These are phyloP conservation scores for Fusarium palustre DNA, from an alignment of 2,329 filamentous ascomycete genomes.

Conservation along the genomic window DNA sequence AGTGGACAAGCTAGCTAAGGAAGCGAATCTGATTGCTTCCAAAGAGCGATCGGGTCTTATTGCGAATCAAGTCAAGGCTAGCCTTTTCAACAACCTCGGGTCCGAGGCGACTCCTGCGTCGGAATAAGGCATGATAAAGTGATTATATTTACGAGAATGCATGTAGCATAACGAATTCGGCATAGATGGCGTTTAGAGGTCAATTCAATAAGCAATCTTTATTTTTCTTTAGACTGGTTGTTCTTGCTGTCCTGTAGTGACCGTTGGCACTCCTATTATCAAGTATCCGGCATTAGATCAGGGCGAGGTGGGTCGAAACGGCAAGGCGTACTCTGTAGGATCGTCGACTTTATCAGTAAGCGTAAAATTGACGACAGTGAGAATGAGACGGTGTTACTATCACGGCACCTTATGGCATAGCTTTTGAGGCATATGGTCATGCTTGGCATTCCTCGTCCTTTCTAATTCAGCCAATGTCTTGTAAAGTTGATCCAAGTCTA, in stretches of 20 bases:
- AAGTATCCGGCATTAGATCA: neutral
- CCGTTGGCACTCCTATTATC: too few species aligned
- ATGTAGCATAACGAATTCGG: conserved; percentile 38
- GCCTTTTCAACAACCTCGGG: conserved; percentile 65
- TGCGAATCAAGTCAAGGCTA: conserved; percentile 71
- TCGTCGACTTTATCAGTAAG: neutral
- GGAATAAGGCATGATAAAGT: conserved; percentile 27
- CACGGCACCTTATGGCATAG: neutral
- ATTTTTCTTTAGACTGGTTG: conserved; percentile 1
- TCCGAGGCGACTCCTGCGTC: conserved; percentile 32
- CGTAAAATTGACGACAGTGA: conserved; percentile 8
- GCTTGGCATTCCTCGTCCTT: neutral
- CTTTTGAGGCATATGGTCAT: neutral
- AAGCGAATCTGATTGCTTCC: conserved; percentile 70
- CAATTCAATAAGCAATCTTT: conserved; percentile 36
- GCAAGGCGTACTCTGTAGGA: neutral
- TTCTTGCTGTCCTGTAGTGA: neutral
- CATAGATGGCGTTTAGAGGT: conserved; percentile 49
- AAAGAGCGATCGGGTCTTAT: conserved; percentile 73
- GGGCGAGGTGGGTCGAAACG: conserved; percentile 11
- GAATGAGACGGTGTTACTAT: neutral
- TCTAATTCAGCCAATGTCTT: neutral
- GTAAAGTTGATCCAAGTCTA: too few species aligned
- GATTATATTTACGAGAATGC: conserved; percentile 35
- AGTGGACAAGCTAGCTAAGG: conserved; percentile 69